Conservation (phyloP, 2,329 filamentous ascomycete genomes). For the Macrophomina pseudophaseolina region DNA sequence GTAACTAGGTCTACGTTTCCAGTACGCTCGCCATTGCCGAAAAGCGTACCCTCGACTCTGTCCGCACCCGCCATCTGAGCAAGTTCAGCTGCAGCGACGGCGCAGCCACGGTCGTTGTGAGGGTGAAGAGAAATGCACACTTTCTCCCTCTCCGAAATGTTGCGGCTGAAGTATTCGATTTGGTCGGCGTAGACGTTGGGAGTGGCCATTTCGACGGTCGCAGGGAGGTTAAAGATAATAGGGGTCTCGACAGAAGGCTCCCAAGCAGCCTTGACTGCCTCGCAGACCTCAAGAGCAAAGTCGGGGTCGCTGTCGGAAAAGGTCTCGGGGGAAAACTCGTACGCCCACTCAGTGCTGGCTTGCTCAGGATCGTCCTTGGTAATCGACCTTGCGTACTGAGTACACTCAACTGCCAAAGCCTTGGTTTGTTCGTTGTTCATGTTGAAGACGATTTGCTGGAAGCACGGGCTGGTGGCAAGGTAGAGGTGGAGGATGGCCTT, state of each 20-base stretch:
- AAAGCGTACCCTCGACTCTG: constrained; percentile 90
- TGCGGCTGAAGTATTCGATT: constrained; percentile 91
- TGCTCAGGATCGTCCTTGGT: constrained; percentile 76
- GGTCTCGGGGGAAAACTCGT: constrained; percentile 83
- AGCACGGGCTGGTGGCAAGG: constrained; percentile 94
- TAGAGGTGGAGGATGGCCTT: constrained; percentile 96
- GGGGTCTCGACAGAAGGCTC: constrained; percentile 76
- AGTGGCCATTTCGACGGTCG: constrained; percentile 93
- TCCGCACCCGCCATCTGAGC: constrained; percentile 97
- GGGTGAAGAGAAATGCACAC: constrained; percentile 89
- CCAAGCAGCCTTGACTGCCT: constrained; percentile 95
- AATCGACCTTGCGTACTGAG: constrained; percentile 83
- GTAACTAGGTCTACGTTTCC: constrained; percentile 96
- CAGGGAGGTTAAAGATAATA: constrained; percentile 96
- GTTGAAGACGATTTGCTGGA: constrained; percentile 87
- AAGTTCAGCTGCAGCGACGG: constrained; percentile 86
- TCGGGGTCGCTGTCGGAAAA: constrained; percentile 91
- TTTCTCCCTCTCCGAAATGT: constrained; percentile 84
- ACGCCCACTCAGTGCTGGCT: constrained; percentile 70
- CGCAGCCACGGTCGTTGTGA: constrained; percentile 93
- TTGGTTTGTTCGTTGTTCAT: constrained; percentile 83
- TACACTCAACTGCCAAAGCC: constrained; percentile 81
- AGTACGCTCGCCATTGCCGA: constrained; percentile 93
- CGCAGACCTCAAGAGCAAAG: constrained; percentile 81
- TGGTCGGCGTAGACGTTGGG: constrained; percentile 96